Conservation (phyloP, 768 basidiomycete species). For the Suillus plorans region DNA sequence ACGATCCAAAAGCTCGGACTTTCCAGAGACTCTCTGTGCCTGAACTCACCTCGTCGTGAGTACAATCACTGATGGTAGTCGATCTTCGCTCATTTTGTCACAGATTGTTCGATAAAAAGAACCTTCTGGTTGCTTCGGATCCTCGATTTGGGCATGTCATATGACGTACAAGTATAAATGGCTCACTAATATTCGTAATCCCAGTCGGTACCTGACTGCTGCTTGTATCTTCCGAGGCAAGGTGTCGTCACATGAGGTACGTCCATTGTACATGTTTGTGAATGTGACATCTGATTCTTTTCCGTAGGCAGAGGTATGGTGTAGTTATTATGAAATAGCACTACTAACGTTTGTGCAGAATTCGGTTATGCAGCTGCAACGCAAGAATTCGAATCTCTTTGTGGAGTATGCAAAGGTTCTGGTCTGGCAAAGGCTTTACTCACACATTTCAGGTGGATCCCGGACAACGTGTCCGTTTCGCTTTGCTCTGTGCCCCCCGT, state of each 20-base stretch:
- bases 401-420: slow-evolving; percentile 59
- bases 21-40: slow-evolving; percentile 62
- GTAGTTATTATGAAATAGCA: slow-evolving; percentile 4
- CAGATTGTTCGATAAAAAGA: slow-evolving; percentile 79
- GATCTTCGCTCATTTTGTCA: slow-evolving; percentile 4
- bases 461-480: slow-evolving; percentile 85
- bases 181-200: not conserved
- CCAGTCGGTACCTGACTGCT: slow-evolving; percentile 81
- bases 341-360: slow-evolving; percentile 41
- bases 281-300: slow-evolving; percentile 4
- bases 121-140: slow-evolving; percentile 80
- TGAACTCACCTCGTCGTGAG: slow-evolving; percentile 76
- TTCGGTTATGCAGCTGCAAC: slow-evolving; percentile 71
- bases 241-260: slow-evolving; percentile 76
- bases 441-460: slow-evolving; percentile 68
- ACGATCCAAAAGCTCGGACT: slow-evolving; percentile 57
- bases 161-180: not conserved
- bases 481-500: slow-evolving; percentile 83
- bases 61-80: not conserved
- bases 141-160: slow-evolving; percentile 64
- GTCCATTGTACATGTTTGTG: slow-evolving; percentile 21
- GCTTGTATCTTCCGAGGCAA: slow-evolving; percentile 87
- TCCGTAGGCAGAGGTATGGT: slow-evolving; percentile 52
- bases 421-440: slow-evolving; percentile 7
- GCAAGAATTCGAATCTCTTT: slow-evolving; percentile 70